Evolutionary conservation across 805 yeast species (phyloP), one percentile per base, ranked within the genome.

Genomic region (Lipomyces kockii): DNA sequence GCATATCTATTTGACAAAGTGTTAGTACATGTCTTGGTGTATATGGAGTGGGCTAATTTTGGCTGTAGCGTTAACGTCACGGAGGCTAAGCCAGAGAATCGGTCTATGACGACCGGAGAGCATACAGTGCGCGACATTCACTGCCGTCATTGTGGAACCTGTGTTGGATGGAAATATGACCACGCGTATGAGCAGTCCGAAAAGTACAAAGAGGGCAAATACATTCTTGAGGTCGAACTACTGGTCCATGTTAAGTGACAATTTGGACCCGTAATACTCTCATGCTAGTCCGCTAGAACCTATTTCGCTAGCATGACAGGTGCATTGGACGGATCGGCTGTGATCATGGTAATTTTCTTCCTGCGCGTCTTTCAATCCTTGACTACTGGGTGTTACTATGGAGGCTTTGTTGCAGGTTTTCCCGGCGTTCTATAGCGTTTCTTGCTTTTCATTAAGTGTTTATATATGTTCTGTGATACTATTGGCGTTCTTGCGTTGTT

Each of bases 91-190:
- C 70, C 76, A 1, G 84, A 80, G 65, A 77, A 77, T 17, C 78
- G 85, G 46, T 74, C 79, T 51, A 87, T 88, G 91, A 78, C 83
- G 35, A 87, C 91, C 0, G 92, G 91, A 0, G 74, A 74, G 29
- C 88, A 86, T 71, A 73, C 80, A 0, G 89, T 88, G 2, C 83
- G 86, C 67, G 88, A 86, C 71, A 81, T 87, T 37, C 73, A 73
- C 49, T 88, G 92, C 73, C 83, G 82, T 57, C 84, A 83, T 69
- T 88, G 92, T 74, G 78, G 79, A 60, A 75, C 77, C 4, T 77
- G 83, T 62, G 78, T 88, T 20, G 92, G 91, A 2, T 88, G 92
- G 92, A 84, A 83, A 67, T 88, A 88, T 72, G 74, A 87, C 52
- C 80, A 79, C 71, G 83, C 89, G 57, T 81, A 80, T 39, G 76